Conservation (phyloP, 192 early-diverging fungal species). For the Rhizoclosmatium globosum region DNA sequence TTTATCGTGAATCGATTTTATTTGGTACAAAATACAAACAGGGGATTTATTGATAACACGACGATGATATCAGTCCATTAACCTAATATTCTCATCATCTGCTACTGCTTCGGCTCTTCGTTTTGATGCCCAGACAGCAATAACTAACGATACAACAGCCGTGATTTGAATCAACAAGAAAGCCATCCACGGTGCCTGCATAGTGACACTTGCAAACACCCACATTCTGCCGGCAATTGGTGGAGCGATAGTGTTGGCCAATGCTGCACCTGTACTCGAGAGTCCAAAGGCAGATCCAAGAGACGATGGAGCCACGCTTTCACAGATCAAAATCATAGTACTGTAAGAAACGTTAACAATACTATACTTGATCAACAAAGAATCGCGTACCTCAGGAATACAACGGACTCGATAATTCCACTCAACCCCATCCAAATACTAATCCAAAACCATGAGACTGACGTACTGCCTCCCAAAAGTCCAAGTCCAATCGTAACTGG, state of each 20-base stretch:
- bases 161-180: not conserved
- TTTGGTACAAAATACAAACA: too few relatives aligned
- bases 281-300: constrained; percentile 1
- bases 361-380: not conserved
- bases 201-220: not conserved
- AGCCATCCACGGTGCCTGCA: not conserved
- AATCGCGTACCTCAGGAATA: constrained; percentile 35
- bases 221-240: not conserved
- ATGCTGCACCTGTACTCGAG: not conserved
- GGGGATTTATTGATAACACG: too few relatives aligned
- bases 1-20: too few relatives aligned
- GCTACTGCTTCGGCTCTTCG: too few relatives aligned
- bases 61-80: too few relatives aligned
- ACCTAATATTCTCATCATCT: too few relatives aligned
- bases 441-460: not conserved
- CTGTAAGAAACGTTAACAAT: not conserved
- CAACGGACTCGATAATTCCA: constrained; percentile 46
- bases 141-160: not conserved
- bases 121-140: too few relatives aligned
- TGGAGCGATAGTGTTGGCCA: not conserved
- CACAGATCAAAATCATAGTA: not conserved
- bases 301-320: not conserved
- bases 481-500: constrained; percentile 29
- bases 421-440: constrained; percentile 30
- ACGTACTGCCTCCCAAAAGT: constrained; percentile 1